Evolutionary conservation across 208 protist genomes (phyloP), one percentile per base, ranked within the genome.

Genomic region (Trypanosoma avium): DNA sequence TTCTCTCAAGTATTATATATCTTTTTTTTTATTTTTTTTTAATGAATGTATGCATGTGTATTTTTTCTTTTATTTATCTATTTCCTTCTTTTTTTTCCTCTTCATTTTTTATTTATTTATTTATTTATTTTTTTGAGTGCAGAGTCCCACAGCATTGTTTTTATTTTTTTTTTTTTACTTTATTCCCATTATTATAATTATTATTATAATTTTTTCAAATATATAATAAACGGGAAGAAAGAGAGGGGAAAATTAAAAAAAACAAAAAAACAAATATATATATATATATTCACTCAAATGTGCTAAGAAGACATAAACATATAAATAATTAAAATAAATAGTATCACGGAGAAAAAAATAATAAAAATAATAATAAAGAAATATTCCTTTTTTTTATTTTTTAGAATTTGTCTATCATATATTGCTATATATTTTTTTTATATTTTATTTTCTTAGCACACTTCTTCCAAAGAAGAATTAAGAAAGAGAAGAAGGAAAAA

Each of bases 341-440:
- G n/a, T n/a, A n/a, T n/a, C n/a, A n/a, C n/a, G n/a, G n/a, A n/a
- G n/a, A n/a, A n/a, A n/a, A n/a, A n/a, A n/a, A n/a, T n/a, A n/a
- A n/a, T n/a, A n/a, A n/a, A n/a, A n/a, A n/a, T n/a, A n/a, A n/a
- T n/a, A n/a, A n/a, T n/a, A n/a, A n/a, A n/a, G n/a, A n/a, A n/a
- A n/a, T n/a, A n/a, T 38, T 10, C 10, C 33, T 38, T 17, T 17
- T 32, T 35, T 10, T 36, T 7, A 22, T 29, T 54, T 29, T 54
- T 27, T 17, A 60, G 13, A 19, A 2, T 49, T 35, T 59, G 21
- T 62, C 26, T 54, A 7, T 66, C 17, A 60, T 42, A 66, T 35
- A 55, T 56, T 67, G 32, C 53, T 33, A 45, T 55, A 40, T 32
- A 67, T 40, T 53, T 56, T 43, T 43, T 43, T 64, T 38, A 54